A percentile compares a stretch with the other conserved stretches of the same genome.
phyloP scores from a whole-genome alignment of 2,329 filamentous ascomycete genomes.

The Podosphaera fusca region DNA sequence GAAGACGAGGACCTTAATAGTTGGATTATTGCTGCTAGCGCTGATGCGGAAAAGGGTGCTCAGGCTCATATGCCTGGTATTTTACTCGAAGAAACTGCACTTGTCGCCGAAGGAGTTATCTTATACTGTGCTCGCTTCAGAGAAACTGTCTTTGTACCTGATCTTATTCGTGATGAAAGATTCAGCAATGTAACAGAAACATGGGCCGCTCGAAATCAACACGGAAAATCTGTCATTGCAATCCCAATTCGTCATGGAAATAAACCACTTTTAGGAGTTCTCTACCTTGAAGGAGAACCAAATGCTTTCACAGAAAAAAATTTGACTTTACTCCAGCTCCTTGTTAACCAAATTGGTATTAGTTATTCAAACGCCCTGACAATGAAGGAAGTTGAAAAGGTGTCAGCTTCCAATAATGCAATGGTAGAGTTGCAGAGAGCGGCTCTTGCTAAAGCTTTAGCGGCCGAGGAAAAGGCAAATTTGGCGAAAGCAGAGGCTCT shows the following conservation, averaged over 20 bases:
- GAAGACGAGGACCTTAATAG: conserved; percentile 33
- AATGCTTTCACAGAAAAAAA: conserved; percentile 58
- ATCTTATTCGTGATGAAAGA: conserved; percentile 51
- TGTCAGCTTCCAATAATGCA: conserved; percentile 52
- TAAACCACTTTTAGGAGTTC: conserved; percentile 45
- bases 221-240: conserved; percentile 55
- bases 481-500: conserved; percentile 53
- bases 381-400: conserved; percentile 50
- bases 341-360: conserved; percentile 59
- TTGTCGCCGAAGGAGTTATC: conserved; percentile 56
- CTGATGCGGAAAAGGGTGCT: conserved; percentile 45
- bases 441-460: conserved; percentile 46
- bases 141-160: conserved; percentile 51
- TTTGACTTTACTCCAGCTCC: conserved; percentile 39
- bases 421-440: conserved; percentile 61
- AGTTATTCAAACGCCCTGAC: conserved; percentile 45
- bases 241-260: conserved; percentile 55
- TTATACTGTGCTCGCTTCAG: conserved; percentile 56
- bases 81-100: conserved; percentile 37
- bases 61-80: conserved; percentile 42
- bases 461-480: conserved; percentile 56
- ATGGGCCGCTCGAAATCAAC: conserved; percentile 44
- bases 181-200: conserved; percentile 51
- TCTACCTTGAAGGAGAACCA: conserved; percentile 54
- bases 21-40: conserved; percentile 55